A percentile compares a stretch with the other conserved stretches of the same genome.
Conservation (phyloP, 441 rosid genomes). For the Jatropha multifida region DNA sequence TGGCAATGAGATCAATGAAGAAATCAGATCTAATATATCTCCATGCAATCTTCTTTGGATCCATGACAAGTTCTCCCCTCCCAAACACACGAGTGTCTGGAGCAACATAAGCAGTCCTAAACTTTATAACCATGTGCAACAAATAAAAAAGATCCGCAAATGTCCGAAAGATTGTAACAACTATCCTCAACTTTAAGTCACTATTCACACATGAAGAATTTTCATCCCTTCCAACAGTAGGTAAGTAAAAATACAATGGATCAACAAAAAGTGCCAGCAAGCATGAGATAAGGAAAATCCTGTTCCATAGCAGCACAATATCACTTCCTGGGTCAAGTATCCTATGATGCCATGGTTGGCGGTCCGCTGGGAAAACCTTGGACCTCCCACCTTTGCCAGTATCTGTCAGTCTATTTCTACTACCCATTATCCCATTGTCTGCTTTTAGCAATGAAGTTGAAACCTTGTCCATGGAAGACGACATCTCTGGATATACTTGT, state of each 20-base stretch:
- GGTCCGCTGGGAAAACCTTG: constrained; percentile 43
- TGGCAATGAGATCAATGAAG: constrained; percentile 88
- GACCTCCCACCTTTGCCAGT: constrained; percentile 40
- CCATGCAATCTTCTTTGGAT: constrained; percentile 70
- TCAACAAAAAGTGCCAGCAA: constrained; percentile 90
- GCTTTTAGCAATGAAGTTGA: constrained; percentile 51
- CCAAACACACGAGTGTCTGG: constrained; percentile 90
- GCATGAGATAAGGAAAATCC: constrained; percentile 74
- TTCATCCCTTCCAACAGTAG: constrained; percentile 46
- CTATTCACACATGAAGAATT: constrained; percentile 53
- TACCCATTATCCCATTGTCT: constrained; percentile 48
- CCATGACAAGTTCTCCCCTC: constrained; percentile 96
- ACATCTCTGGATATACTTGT: constrained; percentile 42
- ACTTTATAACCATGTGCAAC: constrained; percentile 77
- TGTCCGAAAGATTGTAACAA: constrained; percentile 72
- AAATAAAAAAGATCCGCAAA: constrained; percentile 85
- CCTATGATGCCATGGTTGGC: constrained; percentile 56
- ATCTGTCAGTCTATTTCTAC: constrained; percentile 45
- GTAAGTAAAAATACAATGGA: constrained; percentile 81
- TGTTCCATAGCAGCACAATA: constrained; percentile 76
- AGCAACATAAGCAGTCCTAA: constrained; percentile 86
- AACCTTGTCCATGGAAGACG: constrained; percentile 44
- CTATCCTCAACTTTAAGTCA: constrained; percentile 54
- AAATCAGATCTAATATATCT: constrained; percentile 79
- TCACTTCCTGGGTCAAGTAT: constrained; percentile 91